Conservation (phyloP, 176 grass and related monocot genomes). For the Tuctoria greenei region DNA sequence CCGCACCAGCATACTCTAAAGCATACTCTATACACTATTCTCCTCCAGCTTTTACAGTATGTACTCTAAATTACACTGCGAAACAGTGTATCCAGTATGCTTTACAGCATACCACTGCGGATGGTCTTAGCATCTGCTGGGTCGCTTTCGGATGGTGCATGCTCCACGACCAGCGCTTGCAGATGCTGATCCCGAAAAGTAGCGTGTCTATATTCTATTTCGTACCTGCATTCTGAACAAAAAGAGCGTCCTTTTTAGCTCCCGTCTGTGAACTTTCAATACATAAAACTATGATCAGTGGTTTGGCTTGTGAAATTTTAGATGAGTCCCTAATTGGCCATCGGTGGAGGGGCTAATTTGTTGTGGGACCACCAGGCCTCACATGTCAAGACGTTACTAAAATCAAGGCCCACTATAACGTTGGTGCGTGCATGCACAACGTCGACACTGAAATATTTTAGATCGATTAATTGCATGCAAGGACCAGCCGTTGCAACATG, state of each 20-base stretch:
- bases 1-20: too few relatives aligned
- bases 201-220: neutral
- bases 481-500: neutral
- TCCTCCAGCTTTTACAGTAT: too few relatives aligned
- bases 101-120: too few relatives aligned
- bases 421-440: neutral
- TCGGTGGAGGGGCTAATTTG: neutral
- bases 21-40: too few relatives aligned
- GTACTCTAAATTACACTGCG: too few relatives aligned
- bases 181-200: constrained; percentile 37
- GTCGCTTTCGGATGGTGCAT: constrained; percentile 36
- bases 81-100: too few relatives aligned
- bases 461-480: neutral
- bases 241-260: neutral
- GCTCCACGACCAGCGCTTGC: constrained; percentile 28
- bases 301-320: too few relatives aligned
- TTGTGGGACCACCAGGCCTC: neutral
- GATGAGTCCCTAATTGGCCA: too few relatives aligned
- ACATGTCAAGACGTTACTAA: neutral
- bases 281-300: neutral
- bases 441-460: neutral
- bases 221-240: neutral
- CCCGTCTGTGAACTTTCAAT: neutral
- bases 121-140: too few relatives aligned
- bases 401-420: neutral